These are phyloP conservation scores for Exophiala bonariae DNA, from an alignment of 2,329 filamentous ascomycete genomes.

Conservation along the genomic window DNA sequence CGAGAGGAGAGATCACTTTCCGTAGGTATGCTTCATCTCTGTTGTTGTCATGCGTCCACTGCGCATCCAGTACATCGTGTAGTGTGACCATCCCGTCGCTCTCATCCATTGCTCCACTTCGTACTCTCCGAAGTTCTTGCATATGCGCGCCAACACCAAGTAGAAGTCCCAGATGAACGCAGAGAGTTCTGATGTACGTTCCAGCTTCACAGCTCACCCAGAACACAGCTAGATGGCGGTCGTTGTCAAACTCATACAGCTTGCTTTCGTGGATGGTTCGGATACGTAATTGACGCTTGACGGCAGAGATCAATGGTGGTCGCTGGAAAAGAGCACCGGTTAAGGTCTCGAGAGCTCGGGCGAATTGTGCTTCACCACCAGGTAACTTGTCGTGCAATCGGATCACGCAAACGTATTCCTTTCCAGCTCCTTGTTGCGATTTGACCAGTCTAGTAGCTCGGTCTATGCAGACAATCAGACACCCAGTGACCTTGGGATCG, in stretches of 20 bases:
- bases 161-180: slow-evolving; percentile 81
- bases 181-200: slow-evolving; percentile 97
- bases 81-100: slow-evolving; percentile 84
- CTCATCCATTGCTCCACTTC: slow-evolving; percentile 94
- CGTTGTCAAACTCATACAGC: slow-evolving; percentile 96
- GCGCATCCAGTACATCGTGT: slow-evolving; percentile 92
- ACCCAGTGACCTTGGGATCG: slow-evolving; percentile 96
- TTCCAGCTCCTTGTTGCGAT: slow-evolving; percentile 97
- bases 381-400: slow-evolving; percentile 93
- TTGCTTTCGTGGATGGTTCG: slow-evolving; percentile 97
- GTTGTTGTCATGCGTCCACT: slow-evolving; percentile 95
- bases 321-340: slow-evolving; percentile 97
- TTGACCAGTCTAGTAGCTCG: slow-evolving; percentile 97
- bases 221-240: slow-evolving; percentile 95
- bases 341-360: slow-evolving; percentile 89
- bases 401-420: slow-evolving; percentile 97
- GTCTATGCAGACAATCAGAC: slow-evolving; percentile 92
- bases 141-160: slow-evolving; percentile 90
- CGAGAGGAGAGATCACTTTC: slow-evolving; percentile 85
- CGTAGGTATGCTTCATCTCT: slow-evolving; percentile 91
- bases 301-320: slow-evolving; percentile 93
- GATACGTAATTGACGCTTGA: slow-evolving; percentile 98
- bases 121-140: slow-evolving; percentile 94
- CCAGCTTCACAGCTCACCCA: slow-evolving; percentile 99
- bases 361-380: slow-evolving; percentile 89